Conservation (phyloP, 2,329 filamentous ascomycete species). For the Fusarium musae region DNA sequence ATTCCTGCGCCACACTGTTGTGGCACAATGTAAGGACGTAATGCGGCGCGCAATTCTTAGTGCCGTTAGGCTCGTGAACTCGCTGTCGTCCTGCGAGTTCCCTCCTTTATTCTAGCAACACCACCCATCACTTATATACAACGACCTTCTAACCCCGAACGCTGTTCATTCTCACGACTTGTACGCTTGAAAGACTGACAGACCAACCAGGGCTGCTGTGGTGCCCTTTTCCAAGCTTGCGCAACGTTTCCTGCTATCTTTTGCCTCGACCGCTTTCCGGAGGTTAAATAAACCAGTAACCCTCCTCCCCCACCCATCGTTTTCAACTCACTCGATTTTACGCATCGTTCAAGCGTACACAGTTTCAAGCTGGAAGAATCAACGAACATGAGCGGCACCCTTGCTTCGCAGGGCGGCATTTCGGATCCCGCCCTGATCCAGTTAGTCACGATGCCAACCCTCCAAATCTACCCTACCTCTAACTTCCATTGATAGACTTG, state of each 20-base stretch:
- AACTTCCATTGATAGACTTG: conserved; percentile 66
- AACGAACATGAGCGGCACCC: conserved; percentile 50
- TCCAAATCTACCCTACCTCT: conserved; percentile 32
- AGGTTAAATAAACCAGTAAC: conserved; percentile 25
- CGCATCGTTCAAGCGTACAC: conserved; percentile 15
- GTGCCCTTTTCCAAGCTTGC: conserved; percentile 9
- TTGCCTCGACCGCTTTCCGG: conserved; percentile 37
- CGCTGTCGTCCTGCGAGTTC: conserved; percentile 47
- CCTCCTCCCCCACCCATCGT: conserved; percentile 20
- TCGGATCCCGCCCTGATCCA: conserved; percentile 75
- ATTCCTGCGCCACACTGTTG: conserved; percentile 43
- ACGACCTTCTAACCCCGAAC: conserved; percentile 12
- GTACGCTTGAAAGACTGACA: background rate
- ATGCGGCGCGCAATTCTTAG: conserved; percentile 44
- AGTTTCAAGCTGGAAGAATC: conserved; percentile 14
- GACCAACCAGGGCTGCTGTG: background rate
- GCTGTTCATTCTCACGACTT: conserved; percentile 10
- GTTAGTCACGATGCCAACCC: conserved; percentile 52
- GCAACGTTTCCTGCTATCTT: conserved; percentile 28
- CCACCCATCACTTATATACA: conserved; percentile 39
- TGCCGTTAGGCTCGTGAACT: conserved; percentile 48
- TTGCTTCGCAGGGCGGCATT: conserved; percentile 66
- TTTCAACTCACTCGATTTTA: conserved; percentile 24
- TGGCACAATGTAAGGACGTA: conserved; percentile 38
- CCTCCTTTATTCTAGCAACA: conserved; percentile 47